Evolutionary conservation across 257 asterid species (phyloP).

Genomic region (Solanum peruvianum): DNA sequence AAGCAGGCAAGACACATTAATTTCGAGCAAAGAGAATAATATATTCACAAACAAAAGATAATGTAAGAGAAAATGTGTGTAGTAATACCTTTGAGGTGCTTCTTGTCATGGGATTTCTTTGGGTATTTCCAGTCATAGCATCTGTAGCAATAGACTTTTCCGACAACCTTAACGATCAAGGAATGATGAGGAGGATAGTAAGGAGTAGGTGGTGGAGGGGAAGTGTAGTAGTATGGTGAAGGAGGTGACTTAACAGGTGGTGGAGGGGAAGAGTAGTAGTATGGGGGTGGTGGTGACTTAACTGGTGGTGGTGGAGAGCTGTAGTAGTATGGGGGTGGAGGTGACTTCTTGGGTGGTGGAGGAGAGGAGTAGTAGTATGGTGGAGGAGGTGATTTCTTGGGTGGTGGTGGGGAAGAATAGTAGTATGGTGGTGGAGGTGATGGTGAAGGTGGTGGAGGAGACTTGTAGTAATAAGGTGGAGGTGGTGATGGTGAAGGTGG

Average conservation of each 20-base stretch:
- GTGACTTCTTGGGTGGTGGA: slow-evolving; percentile 17
- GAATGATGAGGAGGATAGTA: slow-evolving; percentile 32
- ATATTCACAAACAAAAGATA: background rate
- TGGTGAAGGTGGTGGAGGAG: slow-evolving; percentile 35
- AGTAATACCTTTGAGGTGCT: slow-evolving; percentile 57
- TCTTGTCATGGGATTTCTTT: slow-evolving; percentile 51
- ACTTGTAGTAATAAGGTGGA: slow-evolving; percentile 8
- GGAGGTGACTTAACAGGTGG: slow-evolving; percentile 11
- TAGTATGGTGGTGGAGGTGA: slow-evolving; percentile 36
- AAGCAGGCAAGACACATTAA: background rate
- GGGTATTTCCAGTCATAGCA: slow-evolving; percentile 62
- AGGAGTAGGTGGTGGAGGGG: slow-evolving; percentile 21
- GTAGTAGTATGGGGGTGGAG: slow-evolving; percentile 29
- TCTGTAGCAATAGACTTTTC: slow-evolving; percentile 64
- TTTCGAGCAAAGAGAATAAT: background rate
- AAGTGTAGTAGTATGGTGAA: slow-evolving; percentile 14
- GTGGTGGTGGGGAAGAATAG: slow-evolving; percentile 36
- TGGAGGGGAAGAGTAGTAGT: slow-evolving; percentile 19
- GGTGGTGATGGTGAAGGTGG: slow-evolving; percentile 31
- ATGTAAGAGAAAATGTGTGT: background rate
- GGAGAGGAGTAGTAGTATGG: slow-evolving; percentile 17
- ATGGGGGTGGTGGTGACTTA: slow-evolving; percentile 7
- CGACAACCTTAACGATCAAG: slow-evolving; percentile 46
- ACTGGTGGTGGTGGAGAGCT: slow-evolving; percentile 33
- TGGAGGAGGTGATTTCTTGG: slow-evolving; percentile 25